phyloP scores from a whole-genome alignment of 1,284 basidiomycete species.

The Tilletia indica region DNA sequence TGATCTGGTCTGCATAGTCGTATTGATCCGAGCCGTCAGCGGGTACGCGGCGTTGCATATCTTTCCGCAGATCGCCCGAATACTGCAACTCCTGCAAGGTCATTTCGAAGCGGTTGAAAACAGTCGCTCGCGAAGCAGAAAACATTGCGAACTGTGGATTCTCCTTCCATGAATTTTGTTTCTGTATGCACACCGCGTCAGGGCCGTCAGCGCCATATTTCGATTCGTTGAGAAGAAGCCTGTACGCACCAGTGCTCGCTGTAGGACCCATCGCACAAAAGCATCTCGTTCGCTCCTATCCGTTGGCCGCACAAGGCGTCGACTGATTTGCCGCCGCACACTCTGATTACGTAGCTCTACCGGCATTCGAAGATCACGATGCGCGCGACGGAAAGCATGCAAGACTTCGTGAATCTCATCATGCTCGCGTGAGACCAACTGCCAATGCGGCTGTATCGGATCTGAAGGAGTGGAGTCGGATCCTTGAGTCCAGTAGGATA shows the following conservation, averaged over 20 bases:
- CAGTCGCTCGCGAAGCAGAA: background rate
- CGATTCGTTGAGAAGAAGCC: background rate
- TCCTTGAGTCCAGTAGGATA: background rate
- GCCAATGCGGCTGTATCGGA: background rate
- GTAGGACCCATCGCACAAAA: background rate
- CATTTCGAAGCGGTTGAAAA: conserved; percentile 6
- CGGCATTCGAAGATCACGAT: background rate
- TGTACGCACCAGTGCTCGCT: background rate
- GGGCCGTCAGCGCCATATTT: background rate
- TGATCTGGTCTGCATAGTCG: background rate
- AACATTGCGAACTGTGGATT: background rate
- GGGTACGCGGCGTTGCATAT: background rate
- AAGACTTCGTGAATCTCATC: conserved; percentile 5
- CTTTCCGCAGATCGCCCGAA: background rate
- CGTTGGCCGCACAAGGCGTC: conserved; percentile 4
- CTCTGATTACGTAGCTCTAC: background rate
- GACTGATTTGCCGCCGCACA: background rate
- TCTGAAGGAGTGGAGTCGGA: background rate
- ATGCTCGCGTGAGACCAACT: background rate
- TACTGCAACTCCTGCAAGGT: no score
- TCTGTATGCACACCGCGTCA: background rate
- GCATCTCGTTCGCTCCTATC: conserved; percentile 2
- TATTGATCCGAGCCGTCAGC: background rate
- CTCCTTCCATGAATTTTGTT: background rate
- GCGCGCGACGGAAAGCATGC: conserved; percentile 12